These are phyloP conservation scores for Sphagnurus paluster DNA, from an alignment of 1,284 basidiomycete species.

Conservation along the genomic window DNA sequence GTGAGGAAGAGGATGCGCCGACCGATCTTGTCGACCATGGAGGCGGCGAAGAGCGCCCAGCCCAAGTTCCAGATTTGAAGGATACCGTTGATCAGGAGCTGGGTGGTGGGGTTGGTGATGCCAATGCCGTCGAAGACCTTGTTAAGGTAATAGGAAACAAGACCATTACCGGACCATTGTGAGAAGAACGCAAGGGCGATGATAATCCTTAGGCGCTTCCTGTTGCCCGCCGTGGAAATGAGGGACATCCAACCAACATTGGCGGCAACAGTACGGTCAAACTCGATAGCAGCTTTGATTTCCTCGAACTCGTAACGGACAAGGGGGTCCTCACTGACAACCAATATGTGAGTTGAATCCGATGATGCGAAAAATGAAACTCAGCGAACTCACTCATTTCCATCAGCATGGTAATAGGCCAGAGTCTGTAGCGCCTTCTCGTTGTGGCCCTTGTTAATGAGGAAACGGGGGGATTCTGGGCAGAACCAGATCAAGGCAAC, in stretches of 20 bases:
- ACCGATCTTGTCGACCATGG: slow-evolving; percentile 58
- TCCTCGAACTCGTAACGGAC: slow-evolving; percentile 75
- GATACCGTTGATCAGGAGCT: slow-evolving; percentile 71
- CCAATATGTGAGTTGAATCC: background rate
- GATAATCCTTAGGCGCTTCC: slow-evolving; percentile 68
- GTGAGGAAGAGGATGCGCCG: slow-evolving; percentile 67
- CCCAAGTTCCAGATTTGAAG: slow-evolving; percentile 75
- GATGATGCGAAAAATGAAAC: slow-evolving; percentile 4
- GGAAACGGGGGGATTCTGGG: slow-evolving; percentile 74
- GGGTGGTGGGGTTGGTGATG: slow-evolving; percentile 59
- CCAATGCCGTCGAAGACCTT: slow-evolving; percentile 72
- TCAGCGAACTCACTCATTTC: slow-evolving; percentile 44
- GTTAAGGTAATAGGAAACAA: slow-evolving; percentile 76
- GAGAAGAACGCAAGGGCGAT: slow-evolving; percentile 72
- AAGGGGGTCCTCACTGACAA: slow-evolving; percentile 57
- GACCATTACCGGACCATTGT: slow-evolving; percentile 75
- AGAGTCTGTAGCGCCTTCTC: slow-evolving; percentile 59
- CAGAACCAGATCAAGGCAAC: slow-evolving; percentile 57
- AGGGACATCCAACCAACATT: slow-evolving; percentile 65
- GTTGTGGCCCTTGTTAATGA: slow-evolving; percentile 66
- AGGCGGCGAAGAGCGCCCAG: slow-evolving; percentile 61
- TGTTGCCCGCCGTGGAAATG: slow-evolving; percentile 60
- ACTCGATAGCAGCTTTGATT: slow-evolving; percentile 72
- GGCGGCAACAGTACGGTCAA: slow-evolving; percentile 55
- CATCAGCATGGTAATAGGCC: slow-evolving; percentile 76